Conservation (phyloP, 1,284 basidiomycete genomes). For the Rhodotorula sp. region DNA sequence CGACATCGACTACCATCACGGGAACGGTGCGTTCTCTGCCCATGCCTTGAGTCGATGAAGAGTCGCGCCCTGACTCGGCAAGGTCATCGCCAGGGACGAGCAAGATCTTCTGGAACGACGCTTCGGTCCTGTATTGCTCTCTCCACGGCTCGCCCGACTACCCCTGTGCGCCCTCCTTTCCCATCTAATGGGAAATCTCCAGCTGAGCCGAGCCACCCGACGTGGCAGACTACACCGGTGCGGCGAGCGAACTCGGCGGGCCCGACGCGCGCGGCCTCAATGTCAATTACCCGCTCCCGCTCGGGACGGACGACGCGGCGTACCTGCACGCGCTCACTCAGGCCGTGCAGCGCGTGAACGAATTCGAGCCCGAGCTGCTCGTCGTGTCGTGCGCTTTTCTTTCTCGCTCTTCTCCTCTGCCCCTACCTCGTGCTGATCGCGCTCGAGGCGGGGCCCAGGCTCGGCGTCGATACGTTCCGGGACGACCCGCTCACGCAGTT, state of each 20-base stretch:
- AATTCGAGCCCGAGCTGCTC: conserved; percentile 47
- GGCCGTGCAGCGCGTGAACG: conserved; percentile 44
- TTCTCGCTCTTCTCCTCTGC: background rate
- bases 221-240: conserved; percentile 51
- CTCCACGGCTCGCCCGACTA: conserved; percentile 52
- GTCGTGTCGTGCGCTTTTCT: conserved; percentile 48
- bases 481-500: conserved; percentile 53
- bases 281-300: conserved; percentile 51
- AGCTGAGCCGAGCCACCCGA: background rate
- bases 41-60: conserved; percentile 12
- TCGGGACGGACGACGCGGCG: conserved; percentile 44
- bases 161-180: conserved; percentile 47
- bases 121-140: conserved; percentile 51
- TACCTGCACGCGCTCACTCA: conserved; percentile 47
- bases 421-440: background rate
- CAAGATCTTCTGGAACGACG: conserved; percentile 52
- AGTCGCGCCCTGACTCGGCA: background rate
- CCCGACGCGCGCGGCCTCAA: conserved; percentile 48
- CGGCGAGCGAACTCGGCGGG: conserved; percentile 47
- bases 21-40: conserved; percentile 47
- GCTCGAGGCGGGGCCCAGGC: conserved; percentile 32
- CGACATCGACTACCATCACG: conserved; percentile 55
- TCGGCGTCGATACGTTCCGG: conserved; percentile 53
- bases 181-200: background rate
- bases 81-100: conserved; percentile 5